Conservation (phyloP, 2,329 filamentous ascomycete species). For the Emericellopsis cladophorae region DNA sequence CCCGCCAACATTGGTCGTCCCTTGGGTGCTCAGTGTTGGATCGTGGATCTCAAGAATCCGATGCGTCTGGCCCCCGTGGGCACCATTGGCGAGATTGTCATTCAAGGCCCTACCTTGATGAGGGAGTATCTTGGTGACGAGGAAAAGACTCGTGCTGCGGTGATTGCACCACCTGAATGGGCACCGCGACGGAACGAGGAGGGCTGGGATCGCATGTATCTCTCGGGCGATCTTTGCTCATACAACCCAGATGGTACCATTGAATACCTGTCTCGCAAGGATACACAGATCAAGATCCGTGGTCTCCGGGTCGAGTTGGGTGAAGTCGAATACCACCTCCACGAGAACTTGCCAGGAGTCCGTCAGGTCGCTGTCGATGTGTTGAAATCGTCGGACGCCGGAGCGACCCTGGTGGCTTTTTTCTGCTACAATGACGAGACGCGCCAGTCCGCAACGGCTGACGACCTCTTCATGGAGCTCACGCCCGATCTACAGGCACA, state of each 20-base stretch:
- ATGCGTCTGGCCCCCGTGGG: conserved; percentile 12
- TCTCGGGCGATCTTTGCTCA: conserved; percentile 31
- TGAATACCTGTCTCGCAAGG: conserved; percentile 33
- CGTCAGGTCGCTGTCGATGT: conserved; percentile 2
- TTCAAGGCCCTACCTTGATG: conserved; percentile 13
- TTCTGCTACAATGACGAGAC: conserved; percentile 1
- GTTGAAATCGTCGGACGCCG: not conserved
- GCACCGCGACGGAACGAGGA: conserved; percentile 10
- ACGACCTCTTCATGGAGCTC: conserved; percentile 3
- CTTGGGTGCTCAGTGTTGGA: conserved; percentile 8
- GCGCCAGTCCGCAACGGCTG: not conserved
- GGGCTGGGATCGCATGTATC: conserved; percentile 16
- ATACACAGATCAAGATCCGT: conserved; percentile 3
- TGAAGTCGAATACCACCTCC: conserved; percentile 2
- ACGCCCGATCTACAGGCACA: not conserved
- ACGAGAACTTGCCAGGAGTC: not conserved
- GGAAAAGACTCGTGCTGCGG: conserved; percentile 12
- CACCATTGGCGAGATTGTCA: conserved; percentile 11
- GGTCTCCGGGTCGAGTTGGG: conserved; percentile 3
- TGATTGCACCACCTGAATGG: conserved; percentile 19
- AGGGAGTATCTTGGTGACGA: conserved; percentile 10
- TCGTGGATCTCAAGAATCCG: conserved; percentile 16
- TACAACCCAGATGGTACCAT: conserved; percentile 27
- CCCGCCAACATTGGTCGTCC: not conserved
- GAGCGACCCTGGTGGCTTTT: not conserved